These are phyloP conservation scores for Yarrowia sp. DNA, from an alignment of 805 yeast genomes.

Conservation along the genomic window DNA sequence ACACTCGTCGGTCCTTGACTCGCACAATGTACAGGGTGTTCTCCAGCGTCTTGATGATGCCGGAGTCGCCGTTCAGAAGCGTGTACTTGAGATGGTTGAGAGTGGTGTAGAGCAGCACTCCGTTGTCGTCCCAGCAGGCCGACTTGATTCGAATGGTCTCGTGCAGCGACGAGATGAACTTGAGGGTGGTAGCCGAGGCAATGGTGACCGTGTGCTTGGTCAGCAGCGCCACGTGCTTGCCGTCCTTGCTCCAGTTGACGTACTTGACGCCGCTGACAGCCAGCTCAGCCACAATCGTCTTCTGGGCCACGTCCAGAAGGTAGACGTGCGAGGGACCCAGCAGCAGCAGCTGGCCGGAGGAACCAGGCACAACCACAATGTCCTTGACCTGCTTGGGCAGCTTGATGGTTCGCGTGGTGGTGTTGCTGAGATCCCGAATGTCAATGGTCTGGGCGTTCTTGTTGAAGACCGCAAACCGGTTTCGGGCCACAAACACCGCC, in stretches of 20 bases:
- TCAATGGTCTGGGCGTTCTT: slow-evolving; percentile 71
- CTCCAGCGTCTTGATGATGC: slow-evolving; percentile 90
- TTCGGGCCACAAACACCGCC: slow-evolving; percentile 93
- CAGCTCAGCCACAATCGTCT: slow-evolving; percentile 73
- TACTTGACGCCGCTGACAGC: slow-evolving; percentile 83
- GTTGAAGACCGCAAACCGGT: slow-evolving; percentile 84
- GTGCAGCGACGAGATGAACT: slow-evolving; percentile 81
- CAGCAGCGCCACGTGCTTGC: slow-evolving; percentile 83
- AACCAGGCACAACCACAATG: slow-evolving; percentile 66
- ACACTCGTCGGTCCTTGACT: slow-evolving; percentile 73
- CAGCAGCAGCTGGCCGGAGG: slow-evolving; percentile 82
- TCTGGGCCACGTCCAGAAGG: slow-evolving; percentile 91
- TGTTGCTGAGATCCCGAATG: slow-evolving; percentile 81
- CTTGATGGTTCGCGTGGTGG: slow-evolving; percentile 80
- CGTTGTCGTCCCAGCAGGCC: slow-evolving; percentile 96
- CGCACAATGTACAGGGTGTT: slow-evolving; percentile 83
- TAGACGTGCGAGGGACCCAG: slow-evolving; percentile 76
- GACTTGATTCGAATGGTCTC: slow-evolving; percentile 96
- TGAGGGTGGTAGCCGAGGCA: slow-evolving; percentile 73
- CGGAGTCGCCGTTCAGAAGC: slow-evolving; percentile 90
- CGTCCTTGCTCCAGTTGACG: slow-evolving; percentile 86
- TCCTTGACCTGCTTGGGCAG: slow-evolving; percentile 63
- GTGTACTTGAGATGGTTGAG: slow-evolving; percentile 95
- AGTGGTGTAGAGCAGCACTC: slow-evolving; percentile 90
- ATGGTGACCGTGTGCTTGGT: slow-evolving; percentile 92